Evolutionary conservation across 805 yeast genomes (phyloP), one percentile per base, ranked within the genome.

Genomic region (Isabelozyma gotoi): DNA sequence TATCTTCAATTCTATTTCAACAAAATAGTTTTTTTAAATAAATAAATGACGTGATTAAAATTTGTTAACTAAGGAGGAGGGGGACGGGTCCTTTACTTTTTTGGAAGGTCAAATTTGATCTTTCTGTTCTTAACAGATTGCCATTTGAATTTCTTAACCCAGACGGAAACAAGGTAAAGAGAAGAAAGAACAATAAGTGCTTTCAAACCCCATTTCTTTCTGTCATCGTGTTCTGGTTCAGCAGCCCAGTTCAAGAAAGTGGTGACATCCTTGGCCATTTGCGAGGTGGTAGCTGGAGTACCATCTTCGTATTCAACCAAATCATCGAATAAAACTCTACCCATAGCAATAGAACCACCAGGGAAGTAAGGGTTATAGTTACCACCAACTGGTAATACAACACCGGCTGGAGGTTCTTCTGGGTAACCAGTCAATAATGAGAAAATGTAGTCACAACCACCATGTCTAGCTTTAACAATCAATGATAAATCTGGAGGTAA

Each of bases 301-400:
- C 99, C 99, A 68, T 94, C 99, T 70, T 94, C 99, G 74, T 84
- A 94, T 78, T 94, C 99, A 52, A 94, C 99, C 63, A 94, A 79
- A 54, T 88, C 99, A 67, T 94, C 99, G 59, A 91, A 94, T 69
- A 94, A 79, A 47, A 92, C 98, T 77, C 99, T 88, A 66, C 88
- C 98, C 99, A 94, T 94, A 58, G 97, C 99, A 77, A 94, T 92
- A 35, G 97, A 80, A 55, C 99, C 98, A 75, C 98, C 98, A 68
- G 99, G 98, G 96, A 94, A 94, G 80, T 94, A 94, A 63, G 99
- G 99, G 81, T 94, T 94, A 77, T 94, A 94, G 84, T 94, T 94
- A 50, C 96, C 71, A 52, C 99, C 99, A 50, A 88, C 86, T 46
- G 98, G 95, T 59, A 94, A 78, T 41, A 69, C 78, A 48, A 88